Base-by-base conservation (phyloP, 805 yeast species). In the Candida parachauliodes region DNA sequence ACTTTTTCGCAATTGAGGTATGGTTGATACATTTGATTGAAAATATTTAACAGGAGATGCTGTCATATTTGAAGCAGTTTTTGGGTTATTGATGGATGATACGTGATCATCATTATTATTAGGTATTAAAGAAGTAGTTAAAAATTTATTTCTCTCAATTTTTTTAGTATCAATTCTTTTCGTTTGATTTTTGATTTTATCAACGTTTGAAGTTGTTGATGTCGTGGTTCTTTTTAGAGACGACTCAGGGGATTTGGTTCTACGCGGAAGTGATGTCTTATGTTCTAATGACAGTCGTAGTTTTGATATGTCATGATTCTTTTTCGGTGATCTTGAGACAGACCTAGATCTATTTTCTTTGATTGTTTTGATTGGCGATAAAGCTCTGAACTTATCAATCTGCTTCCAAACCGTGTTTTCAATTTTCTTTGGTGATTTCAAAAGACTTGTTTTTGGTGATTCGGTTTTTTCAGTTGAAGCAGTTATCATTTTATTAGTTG, bases 61-160 rank as follows among this genome's bases (percentile, higher is more conserved):
- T 5, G 33, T 8, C 19, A 19, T 20, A 7, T 30, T 30, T 11
- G 14, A 4, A 3, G 11, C 8, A 8, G 35, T 5, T 17, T 32
- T 30, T 7, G 23, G n/a, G 5, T 11, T 29, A 18, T 30, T 30
- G 17, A 19, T 22, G 34, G 22, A 7, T 4, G 8, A 9, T 4
- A 16, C 14, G 7, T 14, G n/a, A 6, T 8, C 16, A 7, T 19
- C 25, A 8, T 22, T 24, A 20, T 14, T 20, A 10, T 18, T 18
- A 2, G 38, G 38, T 20, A 24, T 24, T 15, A 36, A 36, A n/a
- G 30, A 29, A 5, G 40, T 36, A 9, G 40, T 31, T 20, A 36
- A 18, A 19, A 36, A 30, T 24, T 27, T 30, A 21, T 36, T 36
- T 26, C 40, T 17, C 21, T 36, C 40, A 14, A 15, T 5, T 25